phyloP scores from a whole-genome alignment of 176 grass and related monocot genomes.

The Aegilops sharonensis region DNA sequence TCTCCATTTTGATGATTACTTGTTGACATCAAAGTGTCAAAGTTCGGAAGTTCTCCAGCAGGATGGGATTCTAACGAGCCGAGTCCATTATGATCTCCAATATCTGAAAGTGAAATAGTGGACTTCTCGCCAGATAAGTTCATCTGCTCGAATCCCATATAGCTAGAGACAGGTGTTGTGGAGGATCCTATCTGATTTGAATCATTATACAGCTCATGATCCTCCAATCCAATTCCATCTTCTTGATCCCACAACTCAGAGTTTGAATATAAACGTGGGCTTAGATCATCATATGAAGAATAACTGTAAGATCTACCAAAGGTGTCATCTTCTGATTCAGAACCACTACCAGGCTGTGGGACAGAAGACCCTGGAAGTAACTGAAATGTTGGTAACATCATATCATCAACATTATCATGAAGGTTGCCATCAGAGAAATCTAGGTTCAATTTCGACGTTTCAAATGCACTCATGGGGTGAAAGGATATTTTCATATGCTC shows the following conservation, averaged over 20 bases:
- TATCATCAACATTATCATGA: slow-evolving; percentile 59
- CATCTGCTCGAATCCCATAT: slow-evolving; percentile 60
- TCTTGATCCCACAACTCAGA: slow-evolving; percentile 96
- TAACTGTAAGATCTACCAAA: slow-evolving; percentile 92
- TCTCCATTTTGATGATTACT: slow-evolving; percentile 35
- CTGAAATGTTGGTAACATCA: slow-evolving; percentile 77
- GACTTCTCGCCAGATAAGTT: slow-evolving; percentile 54
- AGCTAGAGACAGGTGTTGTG: slow-evolving; percentile 42
- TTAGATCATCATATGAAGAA: slow-evolving; percentile 82
- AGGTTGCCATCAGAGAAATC: slow-evolving; percentile 54
- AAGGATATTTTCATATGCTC: slow-evolving; percentile 98
- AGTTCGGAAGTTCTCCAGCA: slow-evolving; percentile 54
- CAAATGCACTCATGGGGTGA: slow-evolving; percentile 67
- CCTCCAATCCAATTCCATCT: slow-evolving; percentile 42
- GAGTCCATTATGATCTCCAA: slow-evolving; percentile 34
- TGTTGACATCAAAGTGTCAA: slow-evolving; percentile 48
- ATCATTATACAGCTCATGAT: slow-evolving; percentile 32
- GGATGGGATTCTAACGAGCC: slow-evolving; percentile 34
- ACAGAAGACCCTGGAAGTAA: slow-evolving; percentile 52
- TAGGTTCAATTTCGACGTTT: slow-evolving; percentile 61
- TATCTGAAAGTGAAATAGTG: slow-evolving; percentile 29
- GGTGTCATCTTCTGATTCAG: slow-evolving; percentile 97
- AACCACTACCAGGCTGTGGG: slow-evolving; percentile 54
- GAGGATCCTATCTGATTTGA: slow-evolving; percentile 46
- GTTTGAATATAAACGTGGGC: slow-evolving; percentile 80